Conservation (phyloP, 1,139 yeast genomes). For the Kodamaea derodonti region DNA sequence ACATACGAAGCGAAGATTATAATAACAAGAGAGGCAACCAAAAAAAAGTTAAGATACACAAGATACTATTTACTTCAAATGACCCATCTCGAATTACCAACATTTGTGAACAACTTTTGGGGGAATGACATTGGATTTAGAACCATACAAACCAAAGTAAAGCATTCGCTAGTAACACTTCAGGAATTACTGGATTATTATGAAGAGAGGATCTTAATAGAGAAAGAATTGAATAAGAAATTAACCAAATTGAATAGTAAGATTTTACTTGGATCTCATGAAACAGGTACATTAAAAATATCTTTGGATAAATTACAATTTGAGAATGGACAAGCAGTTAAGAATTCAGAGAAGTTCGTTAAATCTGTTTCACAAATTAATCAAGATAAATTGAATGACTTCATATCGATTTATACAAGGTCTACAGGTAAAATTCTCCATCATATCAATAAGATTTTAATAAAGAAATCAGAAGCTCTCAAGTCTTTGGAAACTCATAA, state of each 20-base stretch:
- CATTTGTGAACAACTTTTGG: slow-evolving; percentile 53
- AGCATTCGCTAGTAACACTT: slow-evolving; percentile 39
- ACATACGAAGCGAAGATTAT: neutral
- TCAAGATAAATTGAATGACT: slow-evolving; percentile 30
- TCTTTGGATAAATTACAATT: slow-evolving; percentile 56
- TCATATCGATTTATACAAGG: slow-evolving; percentile 28
- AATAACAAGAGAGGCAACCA: too few species aligned
- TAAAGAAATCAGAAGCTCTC: slow-evolving; percentile 22
- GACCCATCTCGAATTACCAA: slow-evolving; percentile 9
- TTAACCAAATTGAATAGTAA: slow-evolving; percentile 48
- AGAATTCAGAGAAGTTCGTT: slow-evolving; percentile 30
- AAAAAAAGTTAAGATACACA: too few species aligned
- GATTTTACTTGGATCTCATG: slow-evolving; percentile 50
- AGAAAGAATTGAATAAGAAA: slow-evolving; percentile 65
- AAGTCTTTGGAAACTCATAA: slow-evolving; percentile 43
- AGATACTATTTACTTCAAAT: too few species aligned
- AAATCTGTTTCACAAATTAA: slow-evolving; percentile 30
- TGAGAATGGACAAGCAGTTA: slow-evolving; percentile 45
- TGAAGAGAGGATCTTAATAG: slow-evolving; percentile 54
- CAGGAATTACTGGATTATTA: slow-evolving; percentile 45
- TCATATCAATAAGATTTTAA: slow-evolving; percentile 36
- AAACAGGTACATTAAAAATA: slow-evolving; percentile 54
- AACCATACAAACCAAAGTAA: slow-evolving; percentile 45
- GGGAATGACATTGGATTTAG: slow-evolving; percentile 49
- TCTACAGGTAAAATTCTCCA: slow-evolving; percentile 30